Conservation (phyloP, 805 yeast genomes). For the Suhomyces xylopsoci region DNA sequence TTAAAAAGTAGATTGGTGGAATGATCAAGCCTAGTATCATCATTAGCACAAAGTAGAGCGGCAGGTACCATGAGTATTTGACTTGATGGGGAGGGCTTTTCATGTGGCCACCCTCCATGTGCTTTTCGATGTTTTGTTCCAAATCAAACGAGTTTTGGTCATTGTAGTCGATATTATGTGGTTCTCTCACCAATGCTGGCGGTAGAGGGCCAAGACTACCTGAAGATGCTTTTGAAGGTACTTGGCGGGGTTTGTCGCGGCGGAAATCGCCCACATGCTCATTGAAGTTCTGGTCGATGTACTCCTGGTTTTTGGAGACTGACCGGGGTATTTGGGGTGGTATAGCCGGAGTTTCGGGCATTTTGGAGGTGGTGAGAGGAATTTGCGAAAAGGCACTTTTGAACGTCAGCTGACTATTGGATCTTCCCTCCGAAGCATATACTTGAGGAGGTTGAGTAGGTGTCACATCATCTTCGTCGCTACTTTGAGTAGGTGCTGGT, state of each 20-base stretch:
- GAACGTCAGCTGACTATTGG: conserved; percentile 1
- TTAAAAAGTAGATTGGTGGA: conserved; percentile 38
- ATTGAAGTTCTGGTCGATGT: conserved; percentile 10
- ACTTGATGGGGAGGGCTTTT: neutral
- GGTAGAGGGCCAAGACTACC: conserved; percentile 5
- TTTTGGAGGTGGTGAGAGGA: conserved; percentile 2
- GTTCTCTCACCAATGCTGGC: conserved; percentile 1
- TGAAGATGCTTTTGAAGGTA: conserved; percentile 2
- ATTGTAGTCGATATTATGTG: neutral
- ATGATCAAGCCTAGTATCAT: conserved; percentile 32
- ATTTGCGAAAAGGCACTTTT: conserved; percentile 2
- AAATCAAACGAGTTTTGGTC: conserved; percentile 5
- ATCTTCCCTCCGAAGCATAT: neutral
- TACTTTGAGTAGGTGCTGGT: neutral
- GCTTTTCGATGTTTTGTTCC: conserved; percentile 10
- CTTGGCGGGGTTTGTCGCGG: conserved; percentile 11
- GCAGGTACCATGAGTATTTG: conserved; percentile 3
- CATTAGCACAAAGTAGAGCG: conserved; percentile 18
- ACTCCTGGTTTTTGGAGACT: conserved; percentile 8
- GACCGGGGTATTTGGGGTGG: conserved; percentile 2
- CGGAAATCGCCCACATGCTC: conserved; percentile 13
- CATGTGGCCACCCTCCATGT: conserved; percentile 6
- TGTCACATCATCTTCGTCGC: neutral
- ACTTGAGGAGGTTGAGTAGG: neutral
- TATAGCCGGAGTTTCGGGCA: neutral